Evolutionary conservation across 495 filamentous ascomycete genomes (phyloP).

Genomic region (Penicillium pancosmium): DNA sequence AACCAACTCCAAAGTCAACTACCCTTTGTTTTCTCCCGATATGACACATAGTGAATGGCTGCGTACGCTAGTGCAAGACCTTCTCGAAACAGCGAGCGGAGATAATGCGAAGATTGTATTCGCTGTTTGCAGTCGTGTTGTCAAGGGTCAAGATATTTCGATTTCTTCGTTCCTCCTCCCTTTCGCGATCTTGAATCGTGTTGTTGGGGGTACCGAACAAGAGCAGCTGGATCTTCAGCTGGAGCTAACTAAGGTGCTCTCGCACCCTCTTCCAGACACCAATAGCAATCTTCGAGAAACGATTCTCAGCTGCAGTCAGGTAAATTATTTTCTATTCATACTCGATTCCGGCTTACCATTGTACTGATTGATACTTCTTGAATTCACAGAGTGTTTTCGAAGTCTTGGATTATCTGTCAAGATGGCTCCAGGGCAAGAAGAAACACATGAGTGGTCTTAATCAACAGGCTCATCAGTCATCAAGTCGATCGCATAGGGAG

Average conservation of each 20-base stretch:
- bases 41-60: slow-evolving; percentile 81
- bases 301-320: slow-evolving; percentile 80
- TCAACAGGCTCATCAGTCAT: slow-evolving; percentile 34
- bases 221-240: slow-evolving; percentile 66
- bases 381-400: slow-evolving; percentile 76
- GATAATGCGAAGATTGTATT: slow-evolving; percentile 75
- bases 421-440: slow-evolving; percentile 85
- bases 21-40: slow-evolving; percentile 71
- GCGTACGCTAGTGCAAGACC: slow-evolving; percentile 73
- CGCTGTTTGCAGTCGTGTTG: slow-evolving; percentile 73
- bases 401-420: slow-evolving; percentile 85
- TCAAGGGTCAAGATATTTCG: slow-evolving; percentile 78
- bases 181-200: slow-evolving; percentile 76
- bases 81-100: slow-evolving; percentile 72
- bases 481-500: slow-evolving; percentile 43
- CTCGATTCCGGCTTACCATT: slow-evolving; percentile 1
- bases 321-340: slow-evolving; percentile 38
- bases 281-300: slow-evolving; percentile 64
- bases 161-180: slow-evolving; percentile 87
- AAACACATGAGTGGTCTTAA: slow-evolving; percentile 52
- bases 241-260: slow-evolving; percentile 73
- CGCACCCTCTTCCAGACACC: slow-evolving; percentile 56
- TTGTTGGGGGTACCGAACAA: slow-evolving; percentile 67
- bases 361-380: slow-evolving; percentile 7
- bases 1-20: slow-evolving; percentile 54